phyloP scores from a whole-genome alignment of 768 basidiomycete genomes.

The Hemileccinum rubropunctum region DNA sequence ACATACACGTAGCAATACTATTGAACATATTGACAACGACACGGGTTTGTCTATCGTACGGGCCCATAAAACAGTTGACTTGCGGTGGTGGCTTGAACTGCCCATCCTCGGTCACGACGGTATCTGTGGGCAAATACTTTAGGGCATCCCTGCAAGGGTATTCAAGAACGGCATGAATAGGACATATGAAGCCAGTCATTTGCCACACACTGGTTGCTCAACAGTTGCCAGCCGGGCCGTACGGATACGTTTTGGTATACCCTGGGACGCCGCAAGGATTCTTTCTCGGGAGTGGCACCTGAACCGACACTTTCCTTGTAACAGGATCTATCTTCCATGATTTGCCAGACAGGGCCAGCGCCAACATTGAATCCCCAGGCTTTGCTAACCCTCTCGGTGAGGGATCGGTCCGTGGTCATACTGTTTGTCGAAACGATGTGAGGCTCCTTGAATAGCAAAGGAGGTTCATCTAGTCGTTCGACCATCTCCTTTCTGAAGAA shows the following conservation, averaged over 20 bases:
- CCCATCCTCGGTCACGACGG: constrained; percentile 48
- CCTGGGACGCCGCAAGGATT: constrained; percentile 54
- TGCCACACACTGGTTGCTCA: constrained; percentile 48
- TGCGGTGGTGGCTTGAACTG: constrained; percentile 50
- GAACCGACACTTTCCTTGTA: constrained; percentile 56
- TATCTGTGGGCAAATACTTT: constrained; percentile 58
- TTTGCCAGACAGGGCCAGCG: constrained; percentile 74
- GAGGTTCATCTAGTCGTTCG: constrained; percentile 55
- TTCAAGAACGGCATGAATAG: constrained; percentile 6
- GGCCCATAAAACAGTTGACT: constrained; percentile 66
- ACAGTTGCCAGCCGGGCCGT: constrained; percentile 42
- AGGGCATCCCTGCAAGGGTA: constrained; percentile 51
- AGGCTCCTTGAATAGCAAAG: constrained; percentile 48
- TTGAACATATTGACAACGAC: constrained; percentile 55
- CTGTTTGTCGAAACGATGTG: constrained; percentile 49
- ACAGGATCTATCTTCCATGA: constrained; percentile 75
- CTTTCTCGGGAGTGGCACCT: constrained; percentile 35
- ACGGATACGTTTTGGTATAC: constrained; percentile 50
- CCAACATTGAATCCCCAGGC: constrained; percentile 76
- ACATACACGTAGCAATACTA: constrained; percentile 55
- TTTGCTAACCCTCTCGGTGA: constrained; percentile 58
- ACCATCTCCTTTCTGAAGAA: constrained; percentile 47
- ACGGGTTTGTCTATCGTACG: constrained; percentile 49
- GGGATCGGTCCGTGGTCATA: constrained; percentile 46
- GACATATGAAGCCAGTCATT: constrained; percentile 1